Evolutionary conservation across 1,284 basidiomycete genomes (phyloP).

Genomic region (Fomitiporia mediterranea): DNA sequence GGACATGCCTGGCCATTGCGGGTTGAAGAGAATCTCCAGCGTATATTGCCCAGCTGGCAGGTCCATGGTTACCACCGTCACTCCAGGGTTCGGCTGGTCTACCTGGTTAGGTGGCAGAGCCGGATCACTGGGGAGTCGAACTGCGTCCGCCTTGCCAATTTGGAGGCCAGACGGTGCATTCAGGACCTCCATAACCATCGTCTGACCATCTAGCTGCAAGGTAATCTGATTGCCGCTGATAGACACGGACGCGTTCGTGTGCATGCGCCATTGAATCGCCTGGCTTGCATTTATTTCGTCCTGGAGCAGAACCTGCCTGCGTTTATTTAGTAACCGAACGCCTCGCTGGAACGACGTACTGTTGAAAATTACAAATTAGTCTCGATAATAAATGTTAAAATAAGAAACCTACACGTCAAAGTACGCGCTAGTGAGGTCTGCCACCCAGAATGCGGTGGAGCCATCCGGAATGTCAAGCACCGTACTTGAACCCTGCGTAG

Average conservation of each 20-base stretch:
- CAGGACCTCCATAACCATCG: conserved; percentile 45
- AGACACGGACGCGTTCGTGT: conserved; percentile 79
- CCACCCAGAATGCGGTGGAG: conserved; percentile 82
- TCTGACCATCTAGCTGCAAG: conserved; percentile 44
- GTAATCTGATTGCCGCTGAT: conserved; percentile 56
- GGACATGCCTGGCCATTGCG: conserved; percentile 70
- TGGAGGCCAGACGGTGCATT: conserved; percentile 56
- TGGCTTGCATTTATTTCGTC: conserved; percentile 70
- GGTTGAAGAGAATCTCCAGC: conserved; percentile 79
- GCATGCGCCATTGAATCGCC: conserved; percentile 86
- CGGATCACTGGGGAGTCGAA: conserved; percentile 59
- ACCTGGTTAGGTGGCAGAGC: conserved; percentile 47
- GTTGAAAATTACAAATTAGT: conserved; percentile 16
- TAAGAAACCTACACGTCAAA: conserved; percentile 56
- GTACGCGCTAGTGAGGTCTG: conserved; percentile 81
- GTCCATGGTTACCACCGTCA: conserved; percentile 76
- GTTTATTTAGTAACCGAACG: conserved; percentile 80
- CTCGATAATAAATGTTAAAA: conserved; percentile 11
- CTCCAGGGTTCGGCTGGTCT: conserved; percentile 76
- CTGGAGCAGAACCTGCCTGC: conserved; percentile 88
- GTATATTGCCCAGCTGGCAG: conserved; percentile 68
- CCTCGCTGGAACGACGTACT: conserved; percentile 77
- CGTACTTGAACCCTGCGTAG: conserved; percentile 77
- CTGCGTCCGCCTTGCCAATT: conserved; percentile 45
- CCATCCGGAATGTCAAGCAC: conserved; percentile 53